Base-by-base conservation (phyloP, 2,329 filamentous ascomycete species). In the Clonostachys chloroleuca region DNA sequence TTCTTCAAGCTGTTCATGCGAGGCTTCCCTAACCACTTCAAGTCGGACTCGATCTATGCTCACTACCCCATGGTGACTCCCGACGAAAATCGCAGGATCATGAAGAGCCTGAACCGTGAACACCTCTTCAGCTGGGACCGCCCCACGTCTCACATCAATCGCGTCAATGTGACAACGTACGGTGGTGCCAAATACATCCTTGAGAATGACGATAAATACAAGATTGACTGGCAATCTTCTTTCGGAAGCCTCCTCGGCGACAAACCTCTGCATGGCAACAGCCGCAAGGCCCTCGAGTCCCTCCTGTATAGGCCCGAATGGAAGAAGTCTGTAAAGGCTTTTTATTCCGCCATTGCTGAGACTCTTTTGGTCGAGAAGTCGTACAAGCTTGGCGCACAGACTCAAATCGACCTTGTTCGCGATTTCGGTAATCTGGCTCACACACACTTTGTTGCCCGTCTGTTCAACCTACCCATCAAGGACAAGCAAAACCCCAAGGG, bases 1-100 rank as follows among this genome's bases (percentile, higher is more conserved):
- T 88, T 92, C 66, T 91, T 92, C 73, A 95, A 94, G 71, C 76
- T 95, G 35, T 86, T 92, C 61, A 72, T 89, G 35, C 80, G 86
- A 6, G 87, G 88, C 1, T 90, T 95, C 73, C 90, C 89, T 1
- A 77, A 87, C 53, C 86, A 90, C 67, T 92, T 92, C 75, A 81
- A 80, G 60, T 67, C 75, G 17, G 84, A 94, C 68, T 91, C 86
- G 1, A 82, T 92, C 47, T 95, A 92, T 53, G 89, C 87, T 0
- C 87, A 92, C 60, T 91, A 86, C 59, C 87, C 84, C n/a, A 81
- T 82, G 78, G 67, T 71, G 4, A 83, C 86, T 3, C 89, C 89
- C 0, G 70, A 72, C 0, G 88, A 92, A 60, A 94, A 89, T 63
- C 67, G 76, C 48, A 81, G 78, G 52, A 91, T 92, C 52, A 74